Percentiles rank a stretch among this genome's conserved stretches.
Conservation (phyloP, 2,329 filamentous ascomycete genomes). For the Exserohilum rostratum region DNA sequence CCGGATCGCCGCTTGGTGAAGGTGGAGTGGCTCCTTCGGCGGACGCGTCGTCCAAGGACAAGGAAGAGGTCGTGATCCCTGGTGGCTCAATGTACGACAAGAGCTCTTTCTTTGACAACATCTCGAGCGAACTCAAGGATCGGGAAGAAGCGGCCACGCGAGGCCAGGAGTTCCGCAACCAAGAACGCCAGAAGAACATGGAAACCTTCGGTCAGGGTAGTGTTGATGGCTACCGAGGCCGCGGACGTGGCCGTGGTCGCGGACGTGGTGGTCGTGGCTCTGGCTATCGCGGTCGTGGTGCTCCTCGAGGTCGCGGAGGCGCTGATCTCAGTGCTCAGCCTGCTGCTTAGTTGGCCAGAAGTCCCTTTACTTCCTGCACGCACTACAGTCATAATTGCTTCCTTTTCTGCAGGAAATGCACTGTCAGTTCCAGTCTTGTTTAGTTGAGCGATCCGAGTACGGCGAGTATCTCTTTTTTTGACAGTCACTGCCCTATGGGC, state of each 20-base stretch:
- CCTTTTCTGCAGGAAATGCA: background rate
- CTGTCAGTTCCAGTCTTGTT: conserved; percentile 4
- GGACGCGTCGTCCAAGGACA: conserved; percentile 47
- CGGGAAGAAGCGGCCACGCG: conserved; percentile 72
- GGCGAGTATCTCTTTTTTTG: conserved; percentile 9
- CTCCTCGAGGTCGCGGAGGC: conserved; percentile 36
- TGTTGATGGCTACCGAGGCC: conserved; percentile 80
- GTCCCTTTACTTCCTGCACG: background rate
- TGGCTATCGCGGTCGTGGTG: conserved; percentile 55
- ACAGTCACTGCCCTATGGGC: conserved; percentile 18
- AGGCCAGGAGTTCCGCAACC: conserved; percentile 85
- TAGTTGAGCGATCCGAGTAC: conserved; percentile 8
- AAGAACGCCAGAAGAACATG: conserved; percentile 94
- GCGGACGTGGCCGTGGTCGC: conserved; percentile 74
- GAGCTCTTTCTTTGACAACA: conserved; percentile 93
- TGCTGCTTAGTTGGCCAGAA: conserved; percentile 21
- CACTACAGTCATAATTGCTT: background rate
- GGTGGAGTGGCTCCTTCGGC: conserved; percentile 32
- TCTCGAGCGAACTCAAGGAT: conserved; percentile 91
- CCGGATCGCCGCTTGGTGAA: conserved; percentile 71
- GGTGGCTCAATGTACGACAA: conserved; percentile 75
- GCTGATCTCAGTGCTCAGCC: conserved; percentile 32
- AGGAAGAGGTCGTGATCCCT: conserved; percentile 56
- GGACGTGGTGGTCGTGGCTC: conserved; percentile 59
- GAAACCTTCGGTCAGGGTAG: conserved; percentile 98